Percentiles rank a stretch among this genome's conserved stretches.
phyloP scores from a whole-genome alignment of 345 rosid species.

The Eucalyptus dawsonii region DNA sequence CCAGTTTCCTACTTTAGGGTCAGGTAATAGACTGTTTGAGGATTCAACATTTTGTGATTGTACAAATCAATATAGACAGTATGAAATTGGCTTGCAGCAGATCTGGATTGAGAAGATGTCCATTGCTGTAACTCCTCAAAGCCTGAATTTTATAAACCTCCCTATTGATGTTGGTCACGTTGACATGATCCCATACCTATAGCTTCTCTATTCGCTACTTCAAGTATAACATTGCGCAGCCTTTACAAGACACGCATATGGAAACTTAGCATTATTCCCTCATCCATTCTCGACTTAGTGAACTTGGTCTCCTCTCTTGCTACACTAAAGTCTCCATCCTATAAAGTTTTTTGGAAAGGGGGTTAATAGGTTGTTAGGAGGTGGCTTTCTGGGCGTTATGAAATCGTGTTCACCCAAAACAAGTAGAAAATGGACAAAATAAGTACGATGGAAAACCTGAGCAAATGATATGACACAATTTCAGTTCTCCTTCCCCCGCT shows the following conservation, averaged over 20 bases:
- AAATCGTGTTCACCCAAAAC: background rate
- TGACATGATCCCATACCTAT: background rate
- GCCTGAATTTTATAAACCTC: background rate
- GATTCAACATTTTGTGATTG: background rate
- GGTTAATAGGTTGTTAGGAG: background rate
- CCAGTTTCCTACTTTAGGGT: background rate
- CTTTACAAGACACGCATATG: background rate
- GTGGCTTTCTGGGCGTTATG: background rate
- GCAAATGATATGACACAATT: background rate
- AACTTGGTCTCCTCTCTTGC: background rate
- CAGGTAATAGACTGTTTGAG: background rate
- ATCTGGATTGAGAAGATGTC: background rate
- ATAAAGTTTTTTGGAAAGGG: background rate
- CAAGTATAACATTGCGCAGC: background rate
- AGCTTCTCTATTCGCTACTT: background rate
- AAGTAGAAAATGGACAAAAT: background rate
- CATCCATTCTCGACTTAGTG: background rate
- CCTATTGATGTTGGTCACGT: background rate
- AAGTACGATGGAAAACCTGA: background rate
- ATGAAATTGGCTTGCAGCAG: background rate
- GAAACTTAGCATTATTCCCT: background rate
- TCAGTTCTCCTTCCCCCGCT: background rate
- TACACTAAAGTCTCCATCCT: background rate
- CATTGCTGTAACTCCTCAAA: background rate
- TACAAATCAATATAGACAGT: background rate